Evolutionary conservation across 768 basidiomycete species (phyloP).

Genomic region (Russula sp.): DNA sequence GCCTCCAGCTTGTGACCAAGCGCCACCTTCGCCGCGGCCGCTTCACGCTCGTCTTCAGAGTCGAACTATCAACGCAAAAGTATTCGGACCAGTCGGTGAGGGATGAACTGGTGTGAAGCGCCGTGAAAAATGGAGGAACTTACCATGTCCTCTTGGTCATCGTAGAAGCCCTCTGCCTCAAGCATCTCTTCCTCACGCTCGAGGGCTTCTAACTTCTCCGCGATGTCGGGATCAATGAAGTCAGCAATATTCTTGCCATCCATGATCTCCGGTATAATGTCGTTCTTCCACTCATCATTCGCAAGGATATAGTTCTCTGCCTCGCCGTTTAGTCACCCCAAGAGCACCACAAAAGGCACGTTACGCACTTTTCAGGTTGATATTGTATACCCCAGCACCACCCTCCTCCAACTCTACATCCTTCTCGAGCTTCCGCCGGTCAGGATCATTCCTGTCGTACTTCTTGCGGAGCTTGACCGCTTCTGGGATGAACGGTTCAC

Average conservation of each 20-base stretch:
- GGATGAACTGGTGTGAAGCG: background rate
- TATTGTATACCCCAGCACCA: slow-evolving; percentile 85
- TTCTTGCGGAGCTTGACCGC: slow-evolving; percentile 66
- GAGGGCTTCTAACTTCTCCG: slow-evolving; percentile 92
- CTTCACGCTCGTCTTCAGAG: slow-evolving; percentile 72
- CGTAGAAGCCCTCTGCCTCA: slow-evolving; percentile 94
- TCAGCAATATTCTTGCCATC: slow-evolving; percentile 98
- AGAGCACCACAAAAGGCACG: background rate
- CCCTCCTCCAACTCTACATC: slow-evolving; percentile 86
- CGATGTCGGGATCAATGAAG: slow-evolving; percentile 97
- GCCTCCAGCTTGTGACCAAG: slow-evolving; percentile 65
- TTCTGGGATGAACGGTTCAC: slow-evolving; percentile 88
- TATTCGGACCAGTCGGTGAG: background rate
- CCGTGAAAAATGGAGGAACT: slow-evolving; percentile 24
- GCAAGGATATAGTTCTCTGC: slow-evolving; percentile 86
- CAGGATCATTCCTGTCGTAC: slow-evolving; percentile 83
- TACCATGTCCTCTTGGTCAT: slow-evolving; percentile 82
- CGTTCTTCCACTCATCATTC: slow-evolving; percentile 92
- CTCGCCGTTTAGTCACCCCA: background rate
- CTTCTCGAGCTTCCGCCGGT: slow-evolving; percentile 62
- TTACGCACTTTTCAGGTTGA: slow-evolving; percentile 79
- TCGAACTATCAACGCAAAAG: slow-evolving; percentile 34
- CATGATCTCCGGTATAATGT: slow-evolving; percentile 97
- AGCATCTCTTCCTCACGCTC: slow-evolving; percentile 95
- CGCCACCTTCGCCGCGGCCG: slow-evolving; percentile 49